Base-by-base conservation (phyloP, 257 asterid species). In the Lycium ferocissimum region DNA sequence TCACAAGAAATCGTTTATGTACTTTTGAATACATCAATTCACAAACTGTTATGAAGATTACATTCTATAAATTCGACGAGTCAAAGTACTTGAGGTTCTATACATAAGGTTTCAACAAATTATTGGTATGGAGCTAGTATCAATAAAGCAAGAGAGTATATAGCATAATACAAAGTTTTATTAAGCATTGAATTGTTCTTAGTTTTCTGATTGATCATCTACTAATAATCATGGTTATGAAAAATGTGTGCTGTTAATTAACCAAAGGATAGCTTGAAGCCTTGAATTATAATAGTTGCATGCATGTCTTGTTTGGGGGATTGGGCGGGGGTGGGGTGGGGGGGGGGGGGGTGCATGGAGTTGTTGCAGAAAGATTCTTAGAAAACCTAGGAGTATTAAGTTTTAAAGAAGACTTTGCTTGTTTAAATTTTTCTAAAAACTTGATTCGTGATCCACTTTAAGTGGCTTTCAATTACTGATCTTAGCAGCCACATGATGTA, bases 401-500 rank as follows among this genome's bases (percentile, higher is more conserved):
- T 69, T 10, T 2, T 37, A 38, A 37, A 37, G 53, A 69, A 37
- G 53, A 17, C 53, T 67, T 45, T 70, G 8, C 33, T 70, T 17
- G 8, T 70, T 69, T 15, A 38, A 7, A 7, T 37, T 38, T 62
- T 38, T 70, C 33, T 0, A 9, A 38, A 38, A 70, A 70, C 33
- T 38, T 15, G 53, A 70, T 70, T 70, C 2, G 3, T 17, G 78
- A 70, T 70, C 53, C 78, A 17, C 78, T 15, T 70, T 70, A 38
- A 70, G 54, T 38, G 78, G 78, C 78, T 70, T 70, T 69, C 76
- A 69, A 70, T 40, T 38, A 17, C 11, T 70, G 54, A 70, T 14
- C 53, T 69, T 70, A 38, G 7, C 10, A 15, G 0, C 15, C 53
- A 69, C 51, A 17, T 67, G 49, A 67, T 40, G 35, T 40, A 71